Evolutionary conservation across 2,329 filamentous ascomycete genomes (phyloP).

Genomic region (Phoma herbarum): DNA sequence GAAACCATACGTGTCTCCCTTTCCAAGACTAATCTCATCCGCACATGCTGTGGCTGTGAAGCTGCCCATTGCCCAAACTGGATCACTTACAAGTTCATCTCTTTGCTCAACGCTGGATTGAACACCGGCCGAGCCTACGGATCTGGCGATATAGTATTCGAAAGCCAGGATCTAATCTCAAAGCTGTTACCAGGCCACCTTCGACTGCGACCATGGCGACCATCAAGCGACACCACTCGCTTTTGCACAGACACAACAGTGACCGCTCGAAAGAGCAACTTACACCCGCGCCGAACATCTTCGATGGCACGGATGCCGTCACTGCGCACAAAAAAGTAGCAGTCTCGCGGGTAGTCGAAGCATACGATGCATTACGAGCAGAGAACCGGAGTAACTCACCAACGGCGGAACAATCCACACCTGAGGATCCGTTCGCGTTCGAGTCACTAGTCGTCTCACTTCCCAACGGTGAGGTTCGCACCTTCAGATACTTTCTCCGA

Average conservation of each 20-base stretch:
- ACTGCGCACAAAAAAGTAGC: slow-evolving; percentile 19
- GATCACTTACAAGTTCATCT: slow-evolving; percentile 22
- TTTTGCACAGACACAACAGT: slow-evolving; percentile 19
- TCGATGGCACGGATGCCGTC: slow-evolving; percentile 20
- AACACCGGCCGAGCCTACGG: slow-evolving; percentile 21
- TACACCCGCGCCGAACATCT: background rate
- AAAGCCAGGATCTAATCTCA: slow-evolving; percentile 15
- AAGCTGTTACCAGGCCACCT: slow-evolving; percentile 5
- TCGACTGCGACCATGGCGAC: slow-evolving; percentile 23
- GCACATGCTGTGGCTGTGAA: slow-evolving; percentile 18
- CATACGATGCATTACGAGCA: slow-evolving; percentile 19
- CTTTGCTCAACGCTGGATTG: slow-evolving; percentile 22
- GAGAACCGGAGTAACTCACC: slow-evolving; percentile 16
- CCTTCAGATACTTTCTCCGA: slow-evolving; percentile 33
- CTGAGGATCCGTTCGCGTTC: slow-evolving; percentile 26
- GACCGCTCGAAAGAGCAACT: slow-evolving; percentile 16
- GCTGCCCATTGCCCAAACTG: slow-evolving; percentile 15
- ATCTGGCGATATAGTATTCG: slow-evolving; percentile 23
- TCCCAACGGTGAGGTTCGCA: slow-evolving; percentile 32
- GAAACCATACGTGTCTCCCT: slow-evolving; percentile 16
- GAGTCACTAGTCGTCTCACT: slow-evolving; percentile 26
- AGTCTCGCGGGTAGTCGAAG: slow-evolving; percentile 21
- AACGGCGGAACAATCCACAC: slow-evolving; percentile 13
- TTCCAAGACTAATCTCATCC: slow-evolving; percentile 8
- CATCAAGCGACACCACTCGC: slow-evolving; percentile 20